These are phyloP conservation scores for Leptographium wingfieldii DNA, from an alignment of 2,329 filamentous ascomycete genomes.

Conservation along the genomic window DNA sequence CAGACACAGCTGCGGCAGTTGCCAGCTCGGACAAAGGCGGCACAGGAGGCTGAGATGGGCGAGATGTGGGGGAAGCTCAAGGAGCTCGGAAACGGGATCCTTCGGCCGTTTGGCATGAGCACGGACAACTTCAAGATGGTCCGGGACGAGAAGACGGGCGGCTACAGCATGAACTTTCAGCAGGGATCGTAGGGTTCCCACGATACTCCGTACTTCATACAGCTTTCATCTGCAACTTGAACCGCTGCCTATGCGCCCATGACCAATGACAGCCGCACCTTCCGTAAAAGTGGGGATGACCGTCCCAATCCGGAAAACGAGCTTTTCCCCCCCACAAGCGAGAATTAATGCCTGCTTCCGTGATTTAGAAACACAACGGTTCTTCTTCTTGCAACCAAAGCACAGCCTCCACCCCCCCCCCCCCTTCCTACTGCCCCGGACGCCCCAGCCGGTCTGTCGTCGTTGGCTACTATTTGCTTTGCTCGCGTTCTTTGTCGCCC, in stretches of 20 bases:
- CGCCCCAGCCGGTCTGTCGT: no score
- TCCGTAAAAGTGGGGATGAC: neutral
- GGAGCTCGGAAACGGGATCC: slow-evolving; percentile 75
- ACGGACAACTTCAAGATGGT: slow-evolving; percentile 93
- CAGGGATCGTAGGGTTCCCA: neutral
- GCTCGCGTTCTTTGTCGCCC: no score
- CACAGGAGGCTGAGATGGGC: slow-evolving; percentile 75
- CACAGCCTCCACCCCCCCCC: neutral
- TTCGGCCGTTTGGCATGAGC: slow-evolving; percentile 87
- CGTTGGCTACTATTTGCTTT: no score
- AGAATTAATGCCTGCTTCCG: neutral
- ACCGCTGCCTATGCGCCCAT: no score
- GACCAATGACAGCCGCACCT: neutral
- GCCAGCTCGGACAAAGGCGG: slow-evolving; percentile 57
- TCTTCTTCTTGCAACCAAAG: neutral
- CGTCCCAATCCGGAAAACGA: neutral
- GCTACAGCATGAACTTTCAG: slow-evolving; percentile 87
- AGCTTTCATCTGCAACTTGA: no score
- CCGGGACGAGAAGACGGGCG: slow-evolving; percentile 78
- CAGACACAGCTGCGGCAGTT: slow-evolving; percentile 51
- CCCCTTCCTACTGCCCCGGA: no score
- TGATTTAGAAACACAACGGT: neutral
- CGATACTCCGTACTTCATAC: no score
- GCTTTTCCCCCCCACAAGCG: neutral
- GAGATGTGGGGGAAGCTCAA: slow-evolving; percentile 99